Conservation (phyloP, 441 rosid genomes). For the Cnidoscolus chayamansa region DNA sequence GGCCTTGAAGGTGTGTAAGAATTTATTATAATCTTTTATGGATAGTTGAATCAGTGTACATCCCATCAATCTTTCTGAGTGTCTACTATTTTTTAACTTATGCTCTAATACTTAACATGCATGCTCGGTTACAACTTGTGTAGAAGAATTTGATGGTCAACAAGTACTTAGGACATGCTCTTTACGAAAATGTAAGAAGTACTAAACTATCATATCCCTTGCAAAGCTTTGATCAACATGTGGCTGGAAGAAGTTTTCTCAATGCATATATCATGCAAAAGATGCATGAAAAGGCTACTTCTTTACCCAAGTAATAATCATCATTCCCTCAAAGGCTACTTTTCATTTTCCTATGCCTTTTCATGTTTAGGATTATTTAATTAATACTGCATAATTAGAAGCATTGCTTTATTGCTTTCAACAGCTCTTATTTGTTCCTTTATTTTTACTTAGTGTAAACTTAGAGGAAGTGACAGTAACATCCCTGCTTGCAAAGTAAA, state of each 20-base stretch:
- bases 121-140: constrained; percentile 44
- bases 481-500: not conserved
- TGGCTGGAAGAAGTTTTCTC: constrained; percentile 43
- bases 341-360: no score
- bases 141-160: constrained; percentile 63
- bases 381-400: no score
- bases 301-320: not conserved
- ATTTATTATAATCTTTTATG: not conserved
- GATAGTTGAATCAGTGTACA: not conserved
- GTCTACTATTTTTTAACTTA: not conserved
- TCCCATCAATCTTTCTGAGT: not conserved
- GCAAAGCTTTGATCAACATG: constrained; percentile 52
- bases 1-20: constrained; percentile 53
- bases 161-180: constrained; percentile 55
- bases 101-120: not conserved
- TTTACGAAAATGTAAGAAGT: constrained; percentile 54
- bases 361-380: no score
- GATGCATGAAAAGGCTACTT: not conserved
- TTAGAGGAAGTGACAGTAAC: constrained; percentile 3
- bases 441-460: not conserved
- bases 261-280: not conserved
- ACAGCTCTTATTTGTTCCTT: not conserved
- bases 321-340: not conserved
- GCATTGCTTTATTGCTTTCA: not conserved
- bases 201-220: constrained; percentile 52